phyloP scores from a whole-genome alignment of 768 basidiomycete genomes.

The Rhodotorula babjevae region DNA sequence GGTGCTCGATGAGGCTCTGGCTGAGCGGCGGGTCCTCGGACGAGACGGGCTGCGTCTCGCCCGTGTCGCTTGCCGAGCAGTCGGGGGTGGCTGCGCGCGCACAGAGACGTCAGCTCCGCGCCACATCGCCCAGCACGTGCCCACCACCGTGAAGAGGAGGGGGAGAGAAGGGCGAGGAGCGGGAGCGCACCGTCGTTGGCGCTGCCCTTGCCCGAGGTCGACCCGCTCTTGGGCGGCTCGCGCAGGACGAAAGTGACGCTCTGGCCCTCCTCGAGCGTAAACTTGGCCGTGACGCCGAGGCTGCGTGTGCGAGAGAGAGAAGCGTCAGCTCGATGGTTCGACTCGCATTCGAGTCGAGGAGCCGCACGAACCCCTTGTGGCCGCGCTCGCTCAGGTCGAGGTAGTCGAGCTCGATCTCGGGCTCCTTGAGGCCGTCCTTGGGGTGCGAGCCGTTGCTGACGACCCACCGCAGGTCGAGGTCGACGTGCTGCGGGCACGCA shows the following conservation, averaged over 20 bases:
- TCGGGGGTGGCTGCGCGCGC: slow-evolving; percentile 9
- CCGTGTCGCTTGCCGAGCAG: background rate
- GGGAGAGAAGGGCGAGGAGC: background rate
- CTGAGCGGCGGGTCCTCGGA: slow-evolving; percentile 12
- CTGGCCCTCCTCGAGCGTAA: slow-evolving; percentile 76
- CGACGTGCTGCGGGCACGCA: slow-evolving; percentile 51
- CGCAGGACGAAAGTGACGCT: slow-evolving; percentile 81
- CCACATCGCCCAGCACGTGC: too few species aligned
- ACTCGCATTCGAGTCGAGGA: too few species aligned
- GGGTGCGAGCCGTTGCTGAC: slow-evolving; percentile 54
- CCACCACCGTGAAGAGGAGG: too few species aligned
- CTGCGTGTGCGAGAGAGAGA: background rate
- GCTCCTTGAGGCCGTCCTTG: slow-evolving; percentile 48
- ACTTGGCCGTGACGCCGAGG: slow-evolving; percentile 56
- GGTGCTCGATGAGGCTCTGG: slow-evolving; percentile 37
- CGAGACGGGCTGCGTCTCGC: slow-evolving; percentile 11
- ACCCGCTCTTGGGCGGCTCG: slow-evolving; percentile 54
- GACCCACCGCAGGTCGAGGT: slow-evolving; percentile 73
- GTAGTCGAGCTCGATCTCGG: slow-evolving; percentile 57
- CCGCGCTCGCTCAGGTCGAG: slow-evolving; percentile 61
- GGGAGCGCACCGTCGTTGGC: background rate
- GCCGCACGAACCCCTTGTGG: slow-evolving; percentile 58
- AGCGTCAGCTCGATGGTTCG: too few species aligned
- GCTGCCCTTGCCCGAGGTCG: slow-evolving; percentile 15
- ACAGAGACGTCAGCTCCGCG: background rate